These are phyloP conservation scores for Mrakia frigida DNA, from an alignment of 768 basidiomycete species.

Conservation along the genomic window DNA sequence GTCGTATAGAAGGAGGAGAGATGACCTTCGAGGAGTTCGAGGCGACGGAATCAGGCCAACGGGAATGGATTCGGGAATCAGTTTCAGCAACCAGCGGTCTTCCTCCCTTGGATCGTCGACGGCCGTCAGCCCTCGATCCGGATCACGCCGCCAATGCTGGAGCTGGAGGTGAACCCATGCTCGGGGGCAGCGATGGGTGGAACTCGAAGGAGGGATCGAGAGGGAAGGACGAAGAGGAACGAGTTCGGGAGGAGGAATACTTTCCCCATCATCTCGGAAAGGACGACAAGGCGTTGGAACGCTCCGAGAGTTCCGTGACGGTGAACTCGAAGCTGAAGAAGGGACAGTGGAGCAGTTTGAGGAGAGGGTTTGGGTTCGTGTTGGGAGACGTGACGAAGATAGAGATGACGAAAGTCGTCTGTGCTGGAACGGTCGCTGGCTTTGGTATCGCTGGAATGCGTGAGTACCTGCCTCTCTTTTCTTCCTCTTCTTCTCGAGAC, in stretches of 20 bases:
- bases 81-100: not conserved
- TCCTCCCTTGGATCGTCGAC: not conserved
- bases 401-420: slow-evolving; percentile 42
- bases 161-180: not conserved
- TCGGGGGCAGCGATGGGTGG: too few relatives aligned
- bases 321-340: not conserved
- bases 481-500: too few relatives aligned
- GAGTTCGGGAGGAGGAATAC: not conserved
- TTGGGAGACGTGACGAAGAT: slow-evolving; percentile 41
- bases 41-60: not conserved
- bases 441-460: slow-evolving; percentile 44
- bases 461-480: not conserved
- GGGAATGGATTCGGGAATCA: not conserved
- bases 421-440: slow-evolving; percentile 35
- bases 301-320: not conserved
- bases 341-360: not conserved
- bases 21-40: slow-evolving; percentile 30
- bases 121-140: not conserved
- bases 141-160: not conserved
- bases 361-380: slow-evolving; percentile 34
- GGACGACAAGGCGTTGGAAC: not conserved
- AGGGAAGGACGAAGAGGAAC: not conserved
- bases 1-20: not conserved
- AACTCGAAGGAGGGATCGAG: not conserved
- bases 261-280: not conserved